Evolutionary conservation across 2,329 filamentous ascomycete genomes (phyloP).

Genomic region (Cercospora berteroae): DNA sequence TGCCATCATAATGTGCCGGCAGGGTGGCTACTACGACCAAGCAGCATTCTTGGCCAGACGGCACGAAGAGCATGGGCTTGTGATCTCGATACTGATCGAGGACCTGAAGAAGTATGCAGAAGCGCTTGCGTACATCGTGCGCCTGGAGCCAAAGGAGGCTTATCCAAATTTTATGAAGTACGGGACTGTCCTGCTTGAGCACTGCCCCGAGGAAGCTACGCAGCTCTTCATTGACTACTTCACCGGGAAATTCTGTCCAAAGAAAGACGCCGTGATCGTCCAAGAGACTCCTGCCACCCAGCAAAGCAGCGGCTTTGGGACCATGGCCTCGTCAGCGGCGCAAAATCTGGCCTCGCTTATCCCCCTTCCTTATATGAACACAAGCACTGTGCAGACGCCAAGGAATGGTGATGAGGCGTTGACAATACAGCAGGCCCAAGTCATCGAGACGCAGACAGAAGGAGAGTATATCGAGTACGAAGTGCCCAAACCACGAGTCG

Average conservation of each 20-base stretch:
- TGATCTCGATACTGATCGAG: conserved; percentile 93
- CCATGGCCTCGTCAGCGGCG: conserved; percentile 68
- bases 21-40: conserved; percentile 95
- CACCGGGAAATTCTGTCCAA: conserved; percentile 76
- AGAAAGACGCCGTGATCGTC: conserved; percentile 59
- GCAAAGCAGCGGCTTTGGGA: conserved; percentile 37
- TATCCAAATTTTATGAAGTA: conserved; percentile 94
- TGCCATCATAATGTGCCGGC: conserved; percentile 93
- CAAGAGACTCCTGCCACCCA: conserved; percentile 44
- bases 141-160: conserved; percentile 76
- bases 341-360: conserved; percentile 83
- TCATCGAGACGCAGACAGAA: conserved; percentile 54
- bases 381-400: conserved; percentile 56
- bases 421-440: conserved; percentile 54
- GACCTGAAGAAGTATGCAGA: conserved; percentile 88
- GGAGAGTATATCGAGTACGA: conserved; percentile 63
- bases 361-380: conserved; percentile 80
- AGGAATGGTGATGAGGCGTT: conserved; percentile 40
- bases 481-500: conserved; percentile 77
- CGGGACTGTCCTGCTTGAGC: conserved; percentile 81
- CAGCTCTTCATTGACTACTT: conserved; percentile 93
- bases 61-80: conserved; percentile 87
- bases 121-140: conserved; percentile 87
- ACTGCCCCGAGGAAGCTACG: conserved; percentile 79
- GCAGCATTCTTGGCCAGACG: conserved; percentile 93